Conservation (phyloP, 2,329 filamentous ascomycete species). For the Incumbomyces delicatus region DNA sequence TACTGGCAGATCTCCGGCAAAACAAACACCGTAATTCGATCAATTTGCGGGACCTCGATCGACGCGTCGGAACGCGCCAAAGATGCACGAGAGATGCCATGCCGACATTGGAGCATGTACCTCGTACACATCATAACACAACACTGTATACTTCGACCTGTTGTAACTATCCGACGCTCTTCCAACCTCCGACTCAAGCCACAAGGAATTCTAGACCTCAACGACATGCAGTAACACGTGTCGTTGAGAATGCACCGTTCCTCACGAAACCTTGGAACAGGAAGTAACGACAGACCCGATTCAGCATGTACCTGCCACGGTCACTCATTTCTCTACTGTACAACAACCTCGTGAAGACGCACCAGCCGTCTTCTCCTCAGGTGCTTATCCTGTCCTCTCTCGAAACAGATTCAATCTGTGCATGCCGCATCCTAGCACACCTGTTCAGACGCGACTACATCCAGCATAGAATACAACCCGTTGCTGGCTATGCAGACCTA, state of each 20-base stretch:
- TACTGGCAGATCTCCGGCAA: too few relatives aligned
- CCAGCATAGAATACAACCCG: conserved; percentile 90
- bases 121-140: too few relatives aligned
- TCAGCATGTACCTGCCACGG: conserved; percentile 84
- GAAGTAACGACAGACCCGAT: background rate
- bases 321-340: conserved; percentile 84
- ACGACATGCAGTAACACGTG: background rate
- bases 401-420: conserved; percentile 90
- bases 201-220: too few relatives aligned
- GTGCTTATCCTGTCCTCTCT: conserved; percentile 77
- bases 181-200: too few relatives aligned
- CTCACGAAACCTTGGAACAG: background rate
- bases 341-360: conserved; percentile 71
- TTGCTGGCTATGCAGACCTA: conserved; percentile 85
- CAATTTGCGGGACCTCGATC: too few relatives aligned
- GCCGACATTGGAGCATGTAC: background rate
- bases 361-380: conserved; percentile 82
- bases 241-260: conserved; percentile 1
- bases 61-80: background rate
- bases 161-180: too few relatives aligned
- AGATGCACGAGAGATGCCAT: background rate
- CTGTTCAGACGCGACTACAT: conserved; percentile 98
- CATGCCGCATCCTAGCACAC: conserved; percentile 83
- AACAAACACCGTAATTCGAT: too few relatives aligned
- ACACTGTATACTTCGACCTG: too few relatives aligned